These are phyloP conservation scores for Xylariaceae sp. DNA, from an alignment of 2,329 filamentous ascomycete species.

Conservation along the genomic window DNA sequence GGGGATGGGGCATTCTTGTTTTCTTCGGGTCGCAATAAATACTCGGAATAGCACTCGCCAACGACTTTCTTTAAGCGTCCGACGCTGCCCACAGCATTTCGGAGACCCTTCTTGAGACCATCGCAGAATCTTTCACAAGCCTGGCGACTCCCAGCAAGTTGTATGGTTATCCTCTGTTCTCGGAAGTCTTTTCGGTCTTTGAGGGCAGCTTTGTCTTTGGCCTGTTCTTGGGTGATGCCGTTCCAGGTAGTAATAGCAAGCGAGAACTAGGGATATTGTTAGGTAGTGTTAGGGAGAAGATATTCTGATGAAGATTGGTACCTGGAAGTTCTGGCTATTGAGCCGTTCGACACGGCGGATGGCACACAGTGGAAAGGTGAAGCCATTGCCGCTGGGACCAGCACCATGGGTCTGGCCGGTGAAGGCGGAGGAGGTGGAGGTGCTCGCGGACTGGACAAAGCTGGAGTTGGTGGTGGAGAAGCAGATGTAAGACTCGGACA, in stretches of 20 bases:
- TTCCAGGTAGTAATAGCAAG: constrained; percentile 96
- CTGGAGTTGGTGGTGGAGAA: constrained; percentile 92
- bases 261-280: constrained; percentile 71
- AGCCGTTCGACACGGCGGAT: constrained; percentile 89
- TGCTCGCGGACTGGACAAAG: constrained; percentile 76
- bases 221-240: constrained; percentile 53
- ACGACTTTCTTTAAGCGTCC: constrained; percentile 78
- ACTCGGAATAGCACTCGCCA: constrained; percentile 86
- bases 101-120: constrained; percentile 82
- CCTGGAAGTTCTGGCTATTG: constrained; percentile 83
- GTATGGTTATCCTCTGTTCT: constrained; percentile 86
- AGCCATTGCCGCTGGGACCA: constrained; percentile 90
- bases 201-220: constrained; percentile 39
- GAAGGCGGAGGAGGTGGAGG: constrained; percentile 75
- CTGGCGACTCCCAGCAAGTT: constrained; percentile 82
- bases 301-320: constrained; percentile 24
- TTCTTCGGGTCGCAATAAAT: constrained; percentile 62
- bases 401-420: constrained; percentile 91
- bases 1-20: constrained; percentile 64
- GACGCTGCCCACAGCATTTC: constrained; percentile 83
- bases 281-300: constrained; percentile 10
- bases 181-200: constrained; percentile 40
- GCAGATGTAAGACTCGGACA: constrained; percentile 92
- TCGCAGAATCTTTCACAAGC: constrained; percentile 96
- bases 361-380: constrained; percentile 87